phyloP scores from a whole-genome alignment of 805 yeast species.

The Metschnikowia matae region DNA sequence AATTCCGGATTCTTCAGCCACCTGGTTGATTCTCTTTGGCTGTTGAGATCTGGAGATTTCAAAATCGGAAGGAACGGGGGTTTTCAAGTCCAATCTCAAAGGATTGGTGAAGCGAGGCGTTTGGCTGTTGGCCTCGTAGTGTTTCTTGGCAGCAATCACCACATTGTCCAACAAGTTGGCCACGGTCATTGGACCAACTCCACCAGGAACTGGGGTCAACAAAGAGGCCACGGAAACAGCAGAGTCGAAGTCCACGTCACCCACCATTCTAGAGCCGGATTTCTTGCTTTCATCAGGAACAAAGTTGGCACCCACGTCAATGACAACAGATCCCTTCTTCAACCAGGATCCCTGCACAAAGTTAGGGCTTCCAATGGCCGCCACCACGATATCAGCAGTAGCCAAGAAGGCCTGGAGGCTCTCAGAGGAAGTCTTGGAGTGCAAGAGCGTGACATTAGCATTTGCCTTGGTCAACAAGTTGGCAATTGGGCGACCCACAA shows the following conservation, averaged over 20 bases:
- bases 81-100: constrained; percentile 50
- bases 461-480: constrained; percentile 63
- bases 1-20: constrained; percentile 68
- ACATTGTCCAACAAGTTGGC: constrained; percentile 77
- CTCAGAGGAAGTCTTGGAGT: constrained; percentile 56
- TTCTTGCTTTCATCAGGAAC: constrained; percentile 62
- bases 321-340: constrained; percentile 61
- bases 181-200: constrained; percentile 91
- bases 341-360: constrained; percentile 76
- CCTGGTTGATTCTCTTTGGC: constrained; percentile 65
- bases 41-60: constrained; percentile 73
- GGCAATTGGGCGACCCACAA: constrained; percentile 80
- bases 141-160: constrained; percentile 59
- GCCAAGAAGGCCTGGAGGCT: constrained; percentile 45
- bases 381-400: constrained; percentile 71
- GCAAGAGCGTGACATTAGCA: constrained; percentile 75
- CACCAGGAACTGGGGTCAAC: constrained; percentile 89
- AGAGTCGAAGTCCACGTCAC: constrained; percentile 67
- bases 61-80: constrained; percentile 78
- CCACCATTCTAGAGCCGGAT: constrained; percentile 68
- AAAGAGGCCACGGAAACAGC: constrained; percentile 53
- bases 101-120: constrained; percentile 49
- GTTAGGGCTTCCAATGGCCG: constrained; percentile 70
- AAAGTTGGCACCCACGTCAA: constrained; percentile 82
- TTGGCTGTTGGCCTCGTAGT: constrained; percentile 35